Evolutionary conservation across 768 basidiomycete genomes (phyloP), one percentile per base, ranked within the genome.

Genomic region (Tulasnella sp.): DNA sequence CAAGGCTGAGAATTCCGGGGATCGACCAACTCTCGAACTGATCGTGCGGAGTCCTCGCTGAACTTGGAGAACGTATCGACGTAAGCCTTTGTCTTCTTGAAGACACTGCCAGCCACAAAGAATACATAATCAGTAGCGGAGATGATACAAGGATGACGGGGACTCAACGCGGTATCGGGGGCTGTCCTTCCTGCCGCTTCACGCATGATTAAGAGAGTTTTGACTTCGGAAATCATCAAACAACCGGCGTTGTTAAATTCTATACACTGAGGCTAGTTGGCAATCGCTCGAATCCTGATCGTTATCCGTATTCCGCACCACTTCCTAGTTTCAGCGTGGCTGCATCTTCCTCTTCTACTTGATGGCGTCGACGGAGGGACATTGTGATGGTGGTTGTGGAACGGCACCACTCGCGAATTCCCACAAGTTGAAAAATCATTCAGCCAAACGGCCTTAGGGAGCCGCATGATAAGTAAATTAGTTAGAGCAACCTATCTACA

Each of bases 161-260:
- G 16, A 23, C 86, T 91, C 79, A 82, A 95, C 95, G 91, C 89
- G 77, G 93, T 95, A 82, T 94, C 93, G 10, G 94, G 94, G 2
- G 92, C 92, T 61, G 82, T 93, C 92, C 84, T 94, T 93, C 39
- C 79, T 32, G 73, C 74, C 20, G 57, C 77, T 84, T 94, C 91
- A 86, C 86, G 93, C 55, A 79, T 92, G 84, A 95, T 93, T 39
- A 97, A 86, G 71, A 97, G 86, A 83, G 95, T 93, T 82, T 94
- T 94, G 83, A 96, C 95, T 83, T 97, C 95, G 0, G 94, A 95
- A 79, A 96, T 95, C 81, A 95, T 88, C 82, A 97, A 84, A 84
- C 93, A 95, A 87, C 93, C 94, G 6, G 93, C 93, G 80, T 95
- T 94, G 86, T 94, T 94, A 86, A 96, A 96, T 83, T 94, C 95